Evolutionary conservation across 106 monocot genomes (phyloP).

Genomic region (Vanilla planifolia): DNA sequence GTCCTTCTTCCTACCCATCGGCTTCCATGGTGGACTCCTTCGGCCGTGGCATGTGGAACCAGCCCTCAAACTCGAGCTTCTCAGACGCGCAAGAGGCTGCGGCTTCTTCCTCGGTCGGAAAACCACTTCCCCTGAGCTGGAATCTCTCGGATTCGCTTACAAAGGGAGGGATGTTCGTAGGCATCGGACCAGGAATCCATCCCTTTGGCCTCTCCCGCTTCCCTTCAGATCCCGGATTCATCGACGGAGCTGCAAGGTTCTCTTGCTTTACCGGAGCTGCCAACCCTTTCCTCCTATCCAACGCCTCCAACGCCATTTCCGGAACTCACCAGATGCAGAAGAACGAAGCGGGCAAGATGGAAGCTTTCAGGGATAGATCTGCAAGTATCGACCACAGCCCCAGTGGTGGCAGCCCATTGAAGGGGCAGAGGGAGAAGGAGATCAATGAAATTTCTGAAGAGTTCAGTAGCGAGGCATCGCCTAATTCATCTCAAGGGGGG

Average conservation of each 20-base stretch:
- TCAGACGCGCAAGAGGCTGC: not conserved
- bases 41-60: slow-evolving; percentile 18
- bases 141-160: slow-evolving; percentile 5
- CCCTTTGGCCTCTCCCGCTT: slow-evolving; percentile 38
- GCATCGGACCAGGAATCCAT: slow-evolving; percentile 8
- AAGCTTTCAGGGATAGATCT: slow-evolving; percentile 9
- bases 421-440: slow-evolving; percentile 5
- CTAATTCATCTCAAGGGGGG: no score
- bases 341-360: not conserved
- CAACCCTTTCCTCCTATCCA: slow-evolving; percentile 1
- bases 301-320: not conserved
- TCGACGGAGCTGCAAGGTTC: slow-evolving; percentile 65
- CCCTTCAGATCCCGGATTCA: slow-evolving; percentile 52
- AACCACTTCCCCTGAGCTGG: slow-evolving; percentile 21
- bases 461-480: slow-evolving; percentile 7
- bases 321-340: slow-evolving; percentile 2
- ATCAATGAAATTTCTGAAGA: not conserved
- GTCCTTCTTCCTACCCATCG: not conserved
- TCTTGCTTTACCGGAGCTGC: slow-evolving; percentile 43
- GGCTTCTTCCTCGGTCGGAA: not conserved
- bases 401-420: slow-evolving; percentile 11
- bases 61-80: slow-evolving; percentile 9
- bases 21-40: slow-evolving; percentile 23
- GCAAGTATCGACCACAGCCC: no score
- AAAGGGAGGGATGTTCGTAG: slow-evolving; percentile 10